phyloP scores from a whole-genome alignment of 495 filamentous ascomycete species.

The Aspergillus saccharolyticus region DNA sequence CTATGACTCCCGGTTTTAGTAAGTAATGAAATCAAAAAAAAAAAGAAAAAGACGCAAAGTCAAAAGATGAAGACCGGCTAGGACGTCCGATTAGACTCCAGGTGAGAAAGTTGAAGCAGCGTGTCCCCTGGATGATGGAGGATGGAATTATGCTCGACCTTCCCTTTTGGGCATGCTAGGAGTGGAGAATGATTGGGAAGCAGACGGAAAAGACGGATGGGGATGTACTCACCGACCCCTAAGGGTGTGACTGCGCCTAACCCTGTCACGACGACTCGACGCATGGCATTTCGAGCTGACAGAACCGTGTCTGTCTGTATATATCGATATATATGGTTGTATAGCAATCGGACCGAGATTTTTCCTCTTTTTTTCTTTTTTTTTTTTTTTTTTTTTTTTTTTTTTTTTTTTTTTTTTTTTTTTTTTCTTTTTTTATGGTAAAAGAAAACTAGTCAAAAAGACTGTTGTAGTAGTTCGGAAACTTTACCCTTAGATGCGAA shows the following conservation, averaged over 20 bases:
- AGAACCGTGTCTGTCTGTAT: neutral
- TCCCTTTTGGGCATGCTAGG: constrained; percentile 17
- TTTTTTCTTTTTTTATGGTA: too few species aligned
- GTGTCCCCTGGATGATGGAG: neutral
- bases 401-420: too few species aligned
- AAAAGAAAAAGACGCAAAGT: neutral
- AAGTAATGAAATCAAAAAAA: constrained; percentile 8
- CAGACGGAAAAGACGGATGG: constrained; percentile 1
- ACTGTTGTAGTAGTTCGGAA: too few species aligned
- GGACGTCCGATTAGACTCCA: constrained; percentile 19
- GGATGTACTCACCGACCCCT: constrained; percentile 59
- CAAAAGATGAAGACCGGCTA: neutral
- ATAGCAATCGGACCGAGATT: too few species aligned
- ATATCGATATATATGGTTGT: too few species aligned
- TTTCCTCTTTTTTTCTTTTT: too few species aligned
- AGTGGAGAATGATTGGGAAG: constrained; percentile 16
- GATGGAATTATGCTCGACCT: constrained; percentile 19
- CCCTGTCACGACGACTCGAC: constrained; percentile 92
- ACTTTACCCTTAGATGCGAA: too few species aligned
- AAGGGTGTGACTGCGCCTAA: constrained; percentile 89
- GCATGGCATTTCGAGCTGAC: constrained; percentile 54
- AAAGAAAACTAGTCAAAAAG: too few species aligned
- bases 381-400: too few species aligned
- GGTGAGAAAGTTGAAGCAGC: constrained; percentile 4
- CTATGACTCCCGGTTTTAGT: too few species aligned